phyloP scores from a whole-genome alignment of 495 filamentous ascomycete species.

The Elasticomyces elasticus region DNA sequence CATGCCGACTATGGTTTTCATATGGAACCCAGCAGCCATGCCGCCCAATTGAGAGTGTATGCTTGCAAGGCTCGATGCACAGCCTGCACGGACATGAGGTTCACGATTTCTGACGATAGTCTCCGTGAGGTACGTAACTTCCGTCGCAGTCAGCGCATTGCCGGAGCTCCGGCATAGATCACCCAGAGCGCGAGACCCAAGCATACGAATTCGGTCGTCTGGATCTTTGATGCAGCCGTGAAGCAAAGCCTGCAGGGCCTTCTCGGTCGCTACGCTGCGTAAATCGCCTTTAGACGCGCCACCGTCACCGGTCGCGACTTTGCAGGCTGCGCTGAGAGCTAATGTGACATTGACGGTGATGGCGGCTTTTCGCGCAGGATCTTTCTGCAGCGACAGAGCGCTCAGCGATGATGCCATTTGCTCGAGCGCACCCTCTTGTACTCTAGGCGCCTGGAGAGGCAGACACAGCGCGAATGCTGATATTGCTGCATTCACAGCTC shows the following conservation, averaged over 20 bases:
- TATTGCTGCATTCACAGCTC: slow-evolving; percentile 88
- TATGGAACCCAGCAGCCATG: slow-evolving; percentile 94
- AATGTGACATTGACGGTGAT: slow-evolving; percentile 83
- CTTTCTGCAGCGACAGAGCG: slow-evolving; percentile 67
- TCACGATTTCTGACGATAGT: slow-evolving; percentile 89
- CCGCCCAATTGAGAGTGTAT: slow-evolving; percentile 94
- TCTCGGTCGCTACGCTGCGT: slow-evolving; percentile 67
- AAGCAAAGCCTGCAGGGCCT: slow-evolving; percentile 66
- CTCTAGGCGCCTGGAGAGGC: slow-evolving; percentile 73
- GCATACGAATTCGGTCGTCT: slow-evolving; percentile 73
- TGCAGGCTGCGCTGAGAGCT: slow-evolving; percentile 67
- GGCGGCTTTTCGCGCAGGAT: slow-evolving; percentile 78
- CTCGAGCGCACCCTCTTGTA: slow-evolving; percentile 91
- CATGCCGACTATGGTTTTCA: slow-evolving; percentile 91
- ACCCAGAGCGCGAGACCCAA: slow-evolving; percentile 82
- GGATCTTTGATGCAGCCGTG: slow-evolving; percentile 66
- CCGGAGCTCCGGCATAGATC: slow-evolving; percentile 82
- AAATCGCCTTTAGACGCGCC: slow-evolving; percentile 63
- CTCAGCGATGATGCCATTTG: slow-evolving; percentile 81
- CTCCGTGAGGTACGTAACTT: slow-evolving; percentile 86
- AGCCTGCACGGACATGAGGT: slow-evolving; percentile 84
- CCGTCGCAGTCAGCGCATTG: slow-evolving; percentile 71
- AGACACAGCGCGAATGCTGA: slow-evolving; percentile 83
- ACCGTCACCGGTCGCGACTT: slow-evolving; percentile 74
- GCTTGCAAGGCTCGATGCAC: slow-evolving; percentile 82